A percentile compares a stretch with the other conserved stretches of the same genome.
phyloP scores from a whole-genome alignment of 805 yeast species.

The Jamesozyma hellenica region DNA sequence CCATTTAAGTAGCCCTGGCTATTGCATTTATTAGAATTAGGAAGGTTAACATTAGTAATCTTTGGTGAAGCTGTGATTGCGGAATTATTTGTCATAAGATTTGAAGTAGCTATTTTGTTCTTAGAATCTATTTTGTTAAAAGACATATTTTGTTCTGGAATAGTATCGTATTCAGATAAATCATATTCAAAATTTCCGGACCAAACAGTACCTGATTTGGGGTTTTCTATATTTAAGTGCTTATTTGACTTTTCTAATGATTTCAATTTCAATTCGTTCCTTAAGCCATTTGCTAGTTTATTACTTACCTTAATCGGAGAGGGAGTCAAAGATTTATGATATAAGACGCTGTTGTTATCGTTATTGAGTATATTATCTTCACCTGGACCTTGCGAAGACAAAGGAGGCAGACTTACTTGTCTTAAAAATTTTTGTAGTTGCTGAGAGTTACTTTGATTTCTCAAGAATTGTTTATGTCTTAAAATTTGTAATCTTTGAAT shows the following conservation, averaged over 20 bases:
- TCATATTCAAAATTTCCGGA: constrained; percentile 25
- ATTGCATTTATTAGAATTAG: too few relatives aligned
- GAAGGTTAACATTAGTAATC: not conserved
- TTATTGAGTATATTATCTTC: not conserved
- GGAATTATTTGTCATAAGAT: not conserved
- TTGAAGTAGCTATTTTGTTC: not conserved
- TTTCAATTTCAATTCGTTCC: not conserved
- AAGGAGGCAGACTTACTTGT: not conserved
- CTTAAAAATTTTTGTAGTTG: not conserved
- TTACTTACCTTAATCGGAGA: constrained; percentile 13
- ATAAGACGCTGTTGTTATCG: constrained; percentile 3
- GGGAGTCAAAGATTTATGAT: constrained; percentile 16
- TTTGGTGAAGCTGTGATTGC: not conserved
- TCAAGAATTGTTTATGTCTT: constrained; percentile 20
- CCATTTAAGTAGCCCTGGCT: too few relatives aligned
- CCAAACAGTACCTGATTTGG: constrained; percentile 26
- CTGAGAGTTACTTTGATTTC: constrained; percentile 5
- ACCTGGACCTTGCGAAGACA: not conserved
- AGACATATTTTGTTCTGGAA: constrained; percentile 5
- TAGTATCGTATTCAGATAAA: constrained; percentile 11
- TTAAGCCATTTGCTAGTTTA: not conserved
- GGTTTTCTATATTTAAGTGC: constrained; percentile 1
- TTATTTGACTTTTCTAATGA: not conserved
- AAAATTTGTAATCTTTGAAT: constrained; percentile 23
- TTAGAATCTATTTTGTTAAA: not conserved